Base-by-base conservation (phyloP, 2,329 filamentous ascomycete species). In the Emmonsiellopsis sp. region DNA sequence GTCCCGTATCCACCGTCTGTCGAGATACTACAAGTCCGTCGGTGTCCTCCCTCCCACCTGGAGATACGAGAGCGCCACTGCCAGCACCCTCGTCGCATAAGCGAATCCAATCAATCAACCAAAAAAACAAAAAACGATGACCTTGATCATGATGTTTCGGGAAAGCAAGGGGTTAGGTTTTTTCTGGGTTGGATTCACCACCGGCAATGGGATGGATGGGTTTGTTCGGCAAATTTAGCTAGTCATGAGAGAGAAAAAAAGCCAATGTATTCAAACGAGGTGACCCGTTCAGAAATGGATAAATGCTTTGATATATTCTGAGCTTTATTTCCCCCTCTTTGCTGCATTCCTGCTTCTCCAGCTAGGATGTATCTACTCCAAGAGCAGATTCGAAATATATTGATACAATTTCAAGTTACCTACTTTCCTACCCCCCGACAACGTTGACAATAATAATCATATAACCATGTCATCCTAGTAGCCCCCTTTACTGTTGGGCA, bases 1-100 rank as follows among this genome's bases (percentile, higher is more conserved):
- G 84, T 97, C 93, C 74, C 89, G 94, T 79, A 97, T 98, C 79
- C 93, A 98, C 87, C 92, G 93, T 81, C 87, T 98, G 66, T 93
- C 90, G 73, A 87, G 93, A 68, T 97, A 97, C 87, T 98, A 97
- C 88, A 97, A 96, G 88, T 92, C 90, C 74, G 92, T 86, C 68
- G 81, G 83, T 77, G 82, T 79, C 64, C 80, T 86, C 56, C 82
- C 92, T 70, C 92, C 92, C 66, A 97, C 88, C 80, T 97, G 92
- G 92, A 91, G 88, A 81, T 97, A 97, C 84, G 92, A 97, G 87
- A 88, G 83, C 75, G 89, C 92, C 74, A 97, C 92, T 67, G 92
- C 92, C 78, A 88, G 82, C 83, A 95, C 90, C 73, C 80, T 95
- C 69, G 90, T 95, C 75, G 84, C 90, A 76, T 95, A 92, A 85